phyloP scores from a whole-genome alignment of 1,284 basidiomycete species.

The Cutaneotrichosporon spelunceum region DNA sequence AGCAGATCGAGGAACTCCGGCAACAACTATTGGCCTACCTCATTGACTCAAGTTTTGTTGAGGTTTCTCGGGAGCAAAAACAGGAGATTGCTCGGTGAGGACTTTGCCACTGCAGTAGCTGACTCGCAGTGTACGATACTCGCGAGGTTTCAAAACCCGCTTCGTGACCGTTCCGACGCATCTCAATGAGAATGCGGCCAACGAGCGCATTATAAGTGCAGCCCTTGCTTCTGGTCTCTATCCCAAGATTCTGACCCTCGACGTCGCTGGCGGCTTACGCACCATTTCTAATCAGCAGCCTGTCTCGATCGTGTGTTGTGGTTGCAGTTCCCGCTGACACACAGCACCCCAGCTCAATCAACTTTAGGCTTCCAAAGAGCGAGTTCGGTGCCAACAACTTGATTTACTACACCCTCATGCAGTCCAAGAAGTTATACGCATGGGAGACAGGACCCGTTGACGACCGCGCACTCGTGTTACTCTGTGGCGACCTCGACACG shows the following conservation, averaged over 20 bases:
- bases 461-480: constrained; percentile 73
- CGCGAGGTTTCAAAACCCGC: constrained; percentile 63
- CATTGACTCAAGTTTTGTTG: constrained; percentile 82
- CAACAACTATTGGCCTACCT: constrained; percentile 86
- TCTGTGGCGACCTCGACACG: constrained; percentile 88
- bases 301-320: constrained; percentile 51
- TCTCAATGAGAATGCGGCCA: constrained; percentile 65
- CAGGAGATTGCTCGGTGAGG: constrained; percentile 68
- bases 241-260: constrained; percentile 75
- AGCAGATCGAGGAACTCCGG: constrained; percentile 94
- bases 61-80: constrained; percentile 64
- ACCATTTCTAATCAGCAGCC: constrained; percentile 85
- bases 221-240: constrained; percentile 85
- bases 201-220: constrained; percentile 67
- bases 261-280: constrained; percentile 62
- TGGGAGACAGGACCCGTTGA: constrained; percentile 93
- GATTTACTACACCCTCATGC: constrained; percentile 82
- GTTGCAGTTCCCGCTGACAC: constrained; percentile 63
- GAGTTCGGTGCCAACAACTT: constrained; percentile 75
- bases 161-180: constrained; percentile 74
- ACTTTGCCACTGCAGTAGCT: neutral
- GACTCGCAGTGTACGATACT: constrained; percentile 64
- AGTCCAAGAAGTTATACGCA: constrained; percentile 66
- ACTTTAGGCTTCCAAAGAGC: constrained; percentile 64
- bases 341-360: constrained; percentile 91